A percentile compares a stretch with the other conserved stretches of the same genome.
Evolutionary conservation across 2,329 filamentous ascomycete species (phyloP).

Genomic region (Tolypocladium capitatum): DNA sequence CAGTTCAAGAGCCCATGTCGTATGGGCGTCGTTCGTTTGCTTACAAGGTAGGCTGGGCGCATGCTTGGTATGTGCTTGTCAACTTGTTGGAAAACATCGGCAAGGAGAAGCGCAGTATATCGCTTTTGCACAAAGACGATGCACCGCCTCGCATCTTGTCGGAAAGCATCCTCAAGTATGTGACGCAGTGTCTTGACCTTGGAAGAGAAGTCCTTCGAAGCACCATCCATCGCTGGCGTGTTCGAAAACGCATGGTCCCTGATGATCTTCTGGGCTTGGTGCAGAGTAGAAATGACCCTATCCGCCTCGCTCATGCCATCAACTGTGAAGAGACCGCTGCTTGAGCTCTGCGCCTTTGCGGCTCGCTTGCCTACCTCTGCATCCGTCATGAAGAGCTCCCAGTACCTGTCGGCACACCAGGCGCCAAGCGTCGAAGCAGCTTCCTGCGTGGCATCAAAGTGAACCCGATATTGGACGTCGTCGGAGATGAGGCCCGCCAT

Average conservation of each 20-base stretch:
- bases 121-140: conserved; percentile 80
- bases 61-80: conserved; percentile 45
- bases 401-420: conserved; percentile 78
- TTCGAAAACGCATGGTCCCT: conserved; percentile 22
- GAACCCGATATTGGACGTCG: conserved; percentile 34
- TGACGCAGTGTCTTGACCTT: conserved; percentile 56
- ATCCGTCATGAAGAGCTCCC: conserved; percentile 56
- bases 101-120: conserved; percentile 61
- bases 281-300: conserved; percentile 40
- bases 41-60: conserved; percentile 48
- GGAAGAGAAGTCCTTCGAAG: conserved; percentile 41
- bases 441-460: conserved; percentile 45
- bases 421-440: conserved; percentile 56
- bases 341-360: conserved; percentile 27
- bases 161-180: conserved; percentile 51
- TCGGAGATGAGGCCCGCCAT: conserved; percentile 33
- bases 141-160: conserved; percentile 39
- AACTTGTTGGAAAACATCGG: conserved; percentile 48
- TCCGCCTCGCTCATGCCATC: conserved; percentile 19
- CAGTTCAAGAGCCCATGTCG: background rate
- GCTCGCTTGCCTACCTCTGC: conserved; percentile 49
- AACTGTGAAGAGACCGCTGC: conserved; percentile 17
- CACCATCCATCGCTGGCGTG: conserved; percentile 2
- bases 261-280: conserved; percentile 43
- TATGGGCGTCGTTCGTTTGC: conserved; percentile 4